Evolutionary conservation across 768 basidiomycete species (phyloP), one percentile per base, ranked within the genome.

Genomic region (Termitomyces sp.): DNA sequence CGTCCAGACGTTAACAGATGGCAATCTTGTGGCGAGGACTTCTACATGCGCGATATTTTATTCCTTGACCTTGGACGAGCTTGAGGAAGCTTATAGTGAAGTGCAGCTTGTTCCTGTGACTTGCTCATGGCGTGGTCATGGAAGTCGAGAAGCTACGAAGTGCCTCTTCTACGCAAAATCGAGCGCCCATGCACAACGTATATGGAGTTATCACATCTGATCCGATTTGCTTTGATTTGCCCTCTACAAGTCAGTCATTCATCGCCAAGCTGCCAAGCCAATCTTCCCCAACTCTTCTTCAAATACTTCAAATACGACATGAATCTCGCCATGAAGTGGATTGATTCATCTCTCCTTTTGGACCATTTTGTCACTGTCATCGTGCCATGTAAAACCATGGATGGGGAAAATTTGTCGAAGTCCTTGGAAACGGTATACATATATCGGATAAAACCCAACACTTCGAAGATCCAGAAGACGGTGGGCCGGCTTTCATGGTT

Each of bases 241-340:
- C n/a, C n/a, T n/a, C n/a, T n/a, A n/a, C n/a, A 20, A 8, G 56
- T 41, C 49, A 31, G 49, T 46, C 56, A 12, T 16, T 15, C 44
- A 26, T 33, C 37, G 56, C 56, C 56, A 57, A 57, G 56, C 16
- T n/a, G 55, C 55, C 50, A 51, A 57, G 56, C 26, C 20, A 16
- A 28, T n/a, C 8, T 22, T 45, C 44, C 29, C 49, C 5, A 4
- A 22, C 24, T 9, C 50, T 9, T 26, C 31, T n/a, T n/a, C 39
- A 39, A 39, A 29, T 29, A 29, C 29, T 3, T 3, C 29, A 34
- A 1, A 12, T 28, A n/a, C n/a, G n/a, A 28, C 15, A 13, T 22
- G 9, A 39, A 10, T 5, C 18, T 18, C n/a, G 46, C n/a, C 24
- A 37, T 18, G 34, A 36, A 26, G 2, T 26, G 9, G 6, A 12